phyloP scores from a whole-genome alignment of 495 filamentous ascomycete genomes.

The Lophiostoma macrostomum region DNA sequence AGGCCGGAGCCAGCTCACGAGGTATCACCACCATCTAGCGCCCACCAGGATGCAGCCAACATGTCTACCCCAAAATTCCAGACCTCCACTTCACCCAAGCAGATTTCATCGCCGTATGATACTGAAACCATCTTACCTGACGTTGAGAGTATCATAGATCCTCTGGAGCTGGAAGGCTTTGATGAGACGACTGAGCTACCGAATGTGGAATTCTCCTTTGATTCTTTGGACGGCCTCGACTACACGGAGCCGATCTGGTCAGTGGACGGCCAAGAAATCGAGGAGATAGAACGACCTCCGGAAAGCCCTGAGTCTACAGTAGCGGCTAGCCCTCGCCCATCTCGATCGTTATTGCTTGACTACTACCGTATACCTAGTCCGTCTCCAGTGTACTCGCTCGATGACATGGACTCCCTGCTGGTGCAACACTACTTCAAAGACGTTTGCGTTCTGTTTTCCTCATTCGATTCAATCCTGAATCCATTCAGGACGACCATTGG shows the following conservation, averaged over 20 bases:
- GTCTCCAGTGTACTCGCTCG: constrained; percentile 8
- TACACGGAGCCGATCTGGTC: neutral
- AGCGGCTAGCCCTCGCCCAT: constrained; percentile 8
- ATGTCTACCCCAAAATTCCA: too few relatives aligned
- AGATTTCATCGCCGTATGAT: too few relatives aligned
- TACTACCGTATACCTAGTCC: constrained; percentile 27
- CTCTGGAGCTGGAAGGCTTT: constrained; percentile 7
- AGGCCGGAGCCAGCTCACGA: neutral
- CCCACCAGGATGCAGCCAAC: too few relatives aligned
- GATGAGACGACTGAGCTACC: neutral
- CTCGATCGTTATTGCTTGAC: constrained; percentile 27
- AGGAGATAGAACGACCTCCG: constrained; percentile 1
- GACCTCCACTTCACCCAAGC: too few relatives aligned
- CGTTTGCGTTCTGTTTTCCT: constrained; percentile 56
- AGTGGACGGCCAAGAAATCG: constrained; percentile 2
- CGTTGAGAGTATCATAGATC: constrained; percentile 7
- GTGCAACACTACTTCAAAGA: constrained; percentile 62
- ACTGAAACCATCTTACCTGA: constrained; percentile 4
- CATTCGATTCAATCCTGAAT: constrained; percentile 58
- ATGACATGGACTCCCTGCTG: constrained; percentile 44
- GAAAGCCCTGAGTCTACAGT: neutral
- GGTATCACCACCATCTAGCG: too few relatives aligned
- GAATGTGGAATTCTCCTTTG: constrained; percentile 5
- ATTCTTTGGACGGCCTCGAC: constrained; percentile 4
- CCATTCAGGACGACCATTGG: constrained; percentile 56